Percentiles rank a stretch among this genome's conserved stretches.
phyloP scores from a whole-genome alignment of 805 yeast genomes.

The Scheffersomyces spartinae region DNA sequence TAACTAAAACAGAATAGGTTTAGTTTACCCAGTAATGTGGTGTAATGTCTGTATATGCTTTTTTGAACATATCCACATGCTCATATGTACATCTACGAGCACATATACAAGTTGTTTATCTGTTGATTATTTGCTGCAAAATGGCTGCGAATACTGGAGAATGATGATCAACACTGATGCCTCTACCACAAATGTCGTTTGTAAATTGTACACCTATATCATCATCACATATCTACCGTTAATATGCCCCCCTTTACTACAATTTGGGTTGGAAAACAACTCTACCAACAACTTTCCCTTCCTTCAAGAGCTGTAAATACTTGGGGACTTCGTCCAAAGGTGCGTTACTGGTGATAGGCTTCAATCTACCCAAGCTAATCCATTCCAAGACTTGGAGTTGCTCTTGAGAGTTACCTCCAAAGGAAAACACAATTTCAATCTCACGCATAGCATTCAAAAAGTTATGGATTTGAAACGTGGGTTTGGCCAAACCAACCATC shows the following conservation, averaged over 20 bases:
- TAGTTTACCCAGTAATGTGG: no score
- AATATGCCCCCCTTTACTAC: constrained; percentile 5
- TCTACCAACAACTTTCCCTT: constrained; percentile 24
- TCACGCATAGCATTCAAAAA: constrained; percentile 26
- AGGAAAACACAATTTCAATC: constrained; percentile 19
- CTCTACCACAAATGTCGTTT: no score
- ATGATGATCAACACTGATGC: no score
- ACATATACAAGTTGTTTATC: no score
- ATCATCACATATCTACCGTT: constrained; percentile 9
- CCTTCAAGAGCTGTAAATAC: constrained; percentile 19
- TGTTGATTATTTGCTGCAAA: no score
- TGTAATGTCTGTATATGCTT: no score
- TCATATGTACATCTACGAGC: no score
- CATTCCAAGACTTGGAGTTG: constrained; percentile 27
- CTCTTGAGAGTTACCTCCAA: constrained; percentile 28
- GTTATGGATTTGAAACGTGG: constrained; percentile 15
- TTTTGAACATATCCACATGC: no score
- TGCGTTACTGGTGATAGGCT: constrained; percentile 16
- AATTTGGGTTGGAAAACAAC: constrained; percentile 21
- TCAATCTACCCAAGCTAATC: constrained; percentile 22
- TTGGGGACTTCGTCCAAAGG: constrained; percentile 20
- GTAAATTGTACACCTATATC: no score
- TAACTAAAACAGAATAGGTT: no score
- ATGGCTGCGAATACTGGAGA: no score
- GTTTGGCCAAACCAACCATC: constrained; percentile 25